A percentile compares a stretch with the other conserved stretches of the same genome.
These are phyloP conservation scores for Trichoderma virens DNA, from an alignment of 495 filamentous ascomycete species.

Conservation along the genomic window DNA sequence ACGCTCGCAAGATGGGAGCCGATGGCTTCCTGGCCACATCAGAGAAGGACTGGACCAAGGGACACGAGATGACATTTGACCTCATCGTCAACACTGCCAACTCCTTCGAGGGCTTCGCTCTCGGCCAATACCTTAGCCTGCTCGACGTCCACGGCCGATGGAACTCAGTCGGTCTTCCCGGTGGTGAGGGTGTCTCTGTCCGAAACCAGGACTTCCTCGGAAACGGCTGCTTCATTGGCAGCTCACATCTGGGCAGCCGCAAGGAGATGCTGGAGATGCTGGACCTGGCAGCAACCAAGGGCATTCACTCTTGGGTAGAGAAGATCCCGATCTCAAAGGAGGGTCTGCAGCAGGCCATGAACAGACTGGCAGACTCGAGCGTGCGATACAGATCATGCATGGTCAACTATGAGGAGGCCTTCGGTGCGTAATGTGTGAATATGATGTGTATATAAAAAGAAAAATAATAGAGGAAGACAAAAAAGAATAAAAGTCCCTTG, in stretches of 20 bases:
- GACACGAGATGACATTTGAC: slow-evolving; percentile 48
- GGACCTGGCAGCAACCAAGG: slow-evolving; percentile 71
- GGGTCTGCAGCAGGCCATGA: slow-evolving; percentile 59
- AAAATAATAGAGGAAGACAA: background rate
- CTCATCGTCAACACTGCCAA: slow-evolving; percentile 54
- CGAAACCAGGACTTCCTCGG: slow-evolving; percentile 67
- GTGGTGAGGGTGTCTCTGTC: slow-evolving; percentile 65
- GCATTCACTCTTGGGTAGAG: slow-evolving; percentile 75
- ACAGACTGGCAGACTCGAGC: slow-evolving; percentile 62
- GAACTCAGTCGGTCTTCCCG: slow-evolving; percentile 77
- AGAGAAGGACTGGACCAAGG: slow-evolving; percentile 57
- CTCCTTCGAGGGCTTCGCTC: slow-evolving; percentile 44
- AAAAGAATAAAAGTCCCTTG: background rate
- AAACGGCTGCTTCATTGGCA: slow-evolving; percentile 74
- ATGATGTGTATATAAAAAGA: background rate
- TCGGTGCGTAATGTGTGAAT: slow-evolving; percentile 17
- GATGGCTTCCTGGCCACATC: slow-evolving; percentile 63
- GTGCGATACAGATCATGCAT: slow-evolving; percentile 49
- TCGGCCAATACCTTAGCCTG: slow-evolving; percentile 64
- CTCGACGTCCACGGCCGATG: slow-evolving; percentile 79
- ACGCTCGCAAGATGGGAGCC: slow-evolving; percentile 62
- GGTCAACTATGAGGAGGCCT: slow-evolving; percentile 36
- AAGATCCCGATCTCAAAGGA: slow-evolving; percentile 62
- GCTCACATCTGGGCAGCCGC: slow-evolving; percentile 73
- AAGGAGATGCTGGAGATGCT: slow-evolving; percentile 79